Percentiles rank a stretch among this genome's conserved stretches.
These are phyloP conservation scores for Cenococcum geophilum DNA, from an alignment of 495 filamentous ascomycete species.

Conservation along the genomic window DNA sequence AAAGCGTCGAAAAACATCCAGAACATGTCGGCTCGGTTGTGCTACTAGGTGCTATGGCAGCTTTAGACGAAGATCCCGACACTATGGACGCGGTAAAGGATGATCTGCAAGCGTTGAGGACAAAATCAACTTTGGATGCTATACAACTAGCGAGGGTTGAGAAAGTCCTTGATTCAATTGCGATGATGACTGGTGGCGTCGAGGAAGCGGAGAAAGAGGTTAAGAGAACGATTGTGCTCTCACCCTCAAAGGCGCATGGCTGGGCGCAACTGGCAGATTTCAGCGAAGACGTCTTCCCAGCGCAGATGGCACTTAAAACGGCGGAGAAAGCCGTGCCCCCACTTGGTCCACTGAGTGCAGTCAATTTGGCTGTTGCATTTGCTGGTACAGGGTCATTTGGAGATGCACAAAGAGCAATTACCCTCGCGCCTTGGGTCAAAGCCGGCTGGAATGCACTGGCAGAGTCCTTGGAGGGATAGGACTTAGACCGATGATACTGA, in stretches of 20 bases:
- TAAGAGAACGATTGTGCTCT: constrained; percentile 59
- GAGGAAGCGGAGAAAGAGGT: constrained; percentile 29
- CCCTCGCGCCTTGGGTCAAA: constrained; percentile 72
- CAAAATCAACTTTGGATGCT: constrained; percentile 49
- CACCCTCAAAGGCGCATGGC: constrained; percentile 65
- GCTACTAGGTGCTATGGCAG: constrained; percentile 73
- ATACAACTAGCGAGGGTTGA: constrained; percentile 49
- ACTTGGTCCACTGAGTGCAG: constrained; percentile 56
- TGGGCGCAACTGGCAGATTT: constrained; percentile 65
- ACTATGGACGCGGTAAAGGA: constrained; percentile 72
- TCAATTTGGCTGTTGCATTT: constrained; percentile 67
- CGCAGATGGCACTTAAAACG: constrained; percentile 74
- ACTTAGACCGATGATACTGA: not conserved
- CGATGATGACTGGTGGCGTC: constrained; percentile 38
- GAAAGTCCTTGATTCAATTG: constrained; percentile 53
- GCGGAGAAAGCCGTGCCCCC: constrained; percentile 69
- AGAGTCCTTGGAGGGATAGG: constrained; percentile 11
- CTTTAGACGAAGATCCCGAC: constrained; percentile 72
- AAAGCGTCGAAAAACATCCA: constrained; percentile 62
- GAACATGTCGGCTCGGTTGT: constrained; percentile 71
- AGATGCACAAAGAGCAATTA: constrained; percentile 70
- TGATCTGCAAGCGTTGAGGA: constrained; percentile 66
- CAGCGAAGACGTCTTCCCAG: constrained; percentile 50
- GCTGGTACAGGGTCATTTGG: constrained; percentile 62
- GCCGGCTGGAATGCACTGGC: constrained; percentile 56